Percentiles rank a stretch among this genome's conserved stretches.
These are phyloP conservation scores for Cucurbitaria berberidis DNA, from an alignment of 2,329 filamentous ascomycete species.

Conservation along the genomic window DNA sequence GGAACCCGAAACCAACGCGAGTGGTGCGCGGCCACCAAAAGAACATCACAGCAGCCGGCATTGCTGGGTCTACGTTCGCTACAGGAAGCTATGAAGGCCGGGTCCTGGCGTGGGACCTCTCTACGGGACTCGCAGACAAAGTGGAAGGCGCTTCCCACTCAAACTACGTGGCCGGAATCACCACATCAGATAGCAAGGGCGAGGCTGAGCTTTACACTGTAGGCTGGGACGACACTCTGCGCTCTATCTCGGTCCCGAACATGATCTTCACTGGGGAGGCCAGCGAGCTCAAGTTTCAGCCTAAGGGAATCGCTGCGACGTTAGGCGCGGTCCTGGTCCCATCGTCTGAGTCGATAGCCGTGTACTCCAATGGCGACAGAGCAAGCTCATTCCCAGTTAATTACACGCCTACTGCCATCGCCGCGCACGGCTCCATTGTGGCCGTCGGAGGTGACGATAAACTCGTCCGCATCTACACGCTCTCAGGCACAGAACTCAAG, in stretches of 20 bases:
- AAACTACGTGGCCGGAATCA: conserved; percentile 82
- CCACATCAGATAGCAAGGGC: conserved; percentile 50
- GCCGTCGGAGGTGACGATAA: conserved; percentile 81
- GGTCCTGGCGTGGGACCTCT: conserved; percentile 82
- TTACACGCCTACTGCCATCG: conserved; percentile 73
- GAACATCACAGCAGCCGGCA: conserved; percentile 78
- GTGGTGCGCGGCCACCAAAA: conserved; percentile 89
- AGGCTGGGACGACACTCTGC: conserved; percentile 92
- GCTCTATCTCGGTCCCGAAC: conserved; percentile 75
- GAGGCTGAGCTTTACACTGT: conserved; percentile 74
- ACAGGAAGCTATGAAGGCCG: conserved; percentile 93
- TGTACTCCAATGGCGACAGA: conserved; percentile 64
- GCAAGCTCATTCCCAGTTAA: conserved; percentile 66
- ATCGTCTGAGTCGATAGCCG: conserved; percentile 63
- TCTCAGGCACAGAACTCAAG: conserved; percentile 64
- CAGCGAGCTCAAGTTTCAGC: conserved; percentile 76
- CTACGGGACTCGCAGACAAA: conserved; percentile 69
- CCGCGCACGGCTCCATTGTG: conserved; percentile 69
- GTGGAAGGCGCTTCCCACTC: conserved; percentile 83
- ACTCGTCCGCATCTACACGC: conserved; percentile 74
- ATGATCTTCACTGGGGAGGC: conserved; percentile 76
- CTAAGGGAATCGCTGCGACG: conserved; percentile 71
- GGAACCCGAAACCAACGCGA: conserved; percentile 70
- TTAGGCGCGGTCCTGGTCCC: conserved; percentile 60
- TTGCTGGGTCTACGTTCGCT: conserved; percentile 71